Evolutionary conservation across 768 basidiomycete genomes (phyloP), one percentile per base, ranked within the genome.

Genomic region (Xanthoconium purpureum): DNA sequence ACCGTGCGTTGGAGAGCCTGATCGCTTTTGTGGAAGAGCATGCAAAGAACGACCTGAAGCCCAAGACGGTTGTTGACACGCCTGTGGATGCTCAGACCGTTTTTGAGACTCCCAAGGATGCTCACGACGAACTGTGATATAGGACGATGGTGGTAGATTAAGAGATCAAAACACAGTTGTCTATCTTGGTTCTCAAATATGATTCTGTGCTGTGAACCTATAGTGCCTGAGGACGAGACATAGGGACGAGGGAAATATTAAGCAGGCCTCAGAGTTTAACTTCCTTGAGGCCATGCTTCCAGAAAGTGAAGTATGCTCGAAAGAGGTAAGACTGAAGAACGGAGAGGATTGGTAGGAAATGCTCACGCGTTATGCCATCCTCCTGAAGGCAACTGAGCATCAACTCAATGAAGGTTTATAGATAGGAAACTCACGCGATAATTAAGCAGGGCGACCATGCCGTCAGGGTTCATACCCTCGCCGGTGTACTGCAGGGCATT

Each of bases 361-460:
- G 79, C 88, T 70, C 72, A 92, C 91, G 91, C 33, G 92, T 94
- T 59, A 83, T 60, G 62, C 90, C 90, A 72, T 94, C 91, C 73
- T 80, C 85, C 85, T 87, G 61, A 64, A 43, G 58, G 29, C 45
- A 28, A 35, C 42, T 64, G 46, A 62, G n/a, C 30, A 65, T 61
- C 30, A 44, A 20, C 46, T 46, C 29, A 17, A 37, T 33, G 6
- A 6, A 8, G 6, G 24, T 24, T 24, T 18, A 8, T 3, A 13
- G 15, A 48, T 29, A 35, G 42, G 46, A 20, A 70, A 58, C 84
- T 67, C 70, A 85, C 85, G 38, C 97, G 85, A 78, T 94, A 99
- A 79, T 99, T 96, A 67, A 98, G 84, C 46, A 98, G 82, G 43
- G 87, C 91, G 63, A 98, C 82, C 92, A 96, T 89, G 54, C 95